A percentile compares a stretch with the other conserved stretches of the same genome.
Evolutionary conservation across 1,284 basidiomycete species (phyloP).

Genomic region (Coniferiporia sulphurascens): DNA sequence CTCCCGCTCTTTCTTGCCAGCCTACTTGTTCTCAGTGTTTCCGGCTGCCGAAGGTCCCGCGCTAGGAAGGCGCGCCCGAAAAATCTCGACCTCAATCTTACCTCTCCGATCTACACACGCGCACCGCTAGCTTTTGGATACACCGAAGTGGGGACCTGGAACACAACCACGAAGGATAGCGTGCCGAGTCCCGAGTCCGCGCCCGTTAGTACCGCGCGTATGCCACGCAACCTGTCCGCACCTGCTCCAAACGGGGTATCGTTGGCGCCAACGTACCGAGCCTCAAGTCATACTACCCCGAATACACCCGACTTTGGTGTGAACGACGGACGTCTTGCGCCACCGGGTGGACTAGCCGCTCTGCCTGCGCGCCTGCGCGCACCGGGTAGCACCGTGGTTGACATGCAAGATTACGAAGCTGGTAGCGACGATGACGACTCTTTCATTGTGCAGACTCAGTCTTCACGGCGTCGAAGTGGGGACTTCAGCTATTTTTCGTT

Average conservation of each 20-base stretch:
- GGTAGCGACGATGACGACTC: slow-evolving; percentile 2
- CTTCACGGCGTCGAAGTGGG: background rate
- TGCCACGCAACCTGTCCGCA: background rate
- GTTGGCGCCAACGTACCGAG: background rate
- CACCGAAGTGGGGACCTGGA: background rate
- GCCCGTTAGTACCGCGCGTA: background rate
- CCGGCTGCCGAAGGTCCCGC: slow-evolving; percentile 17
- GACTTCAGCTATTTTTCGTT: background rate
- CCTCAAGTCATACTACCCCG: background rate
- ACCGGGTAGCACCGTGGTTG: background rate
- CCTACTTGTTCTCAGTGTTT: slow-evolving; percentile 29
- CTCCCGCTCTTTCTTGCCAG: slow-evolving; percentile 44
- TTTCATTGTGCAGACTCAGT: background rate
- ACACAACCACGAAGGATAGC: background rate
- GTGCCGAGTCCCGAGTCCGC: background rate
- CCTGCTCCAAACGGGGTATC: background rate
- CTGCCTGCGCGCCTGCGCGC: background rate
- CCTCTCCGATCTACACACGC: background rate
- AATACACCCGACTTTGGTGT: background rate
- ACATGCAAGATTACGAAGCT: background rate
- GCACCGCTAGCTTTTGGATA: background rate
- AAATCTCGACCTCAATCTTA: slow-evolving; percentile 3
- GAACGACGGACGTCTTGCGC: background rate
- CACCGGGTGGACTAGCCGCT: background rate
- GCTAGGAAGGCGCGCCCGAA: background rate